Evolutionary conservation across 257 asterid species (phyloP), one percentile per base, ranked within the genome.

Genomic region (Ehretia macrophylla): DNA sequence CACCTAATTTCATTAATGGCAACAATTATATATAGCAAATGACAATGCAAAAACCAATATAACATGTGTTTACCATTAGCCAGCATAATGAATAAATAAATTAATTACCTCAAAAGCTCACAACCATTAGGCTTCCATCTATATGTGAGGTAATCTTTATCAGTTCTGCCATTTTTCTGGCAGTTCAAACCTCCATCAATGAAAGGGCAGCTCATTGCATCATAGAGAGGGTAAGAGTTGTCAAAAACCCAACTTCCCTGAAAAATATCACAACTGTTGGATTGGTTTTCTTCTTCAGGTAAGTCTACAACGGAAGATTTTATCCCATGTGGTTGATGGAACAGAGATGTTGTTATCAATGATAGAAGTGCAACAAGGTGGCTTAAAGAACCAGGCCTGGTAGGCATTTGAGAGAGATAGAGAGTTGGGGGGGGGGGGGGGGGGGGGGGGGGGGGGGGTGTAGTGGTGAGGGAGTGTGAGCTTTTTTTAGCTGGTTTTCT

Each of bases 121-220:
- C 96, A 88, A 20, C 9, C 62, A 40, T 62, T 51, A 14, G 96
- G 96, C 37, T 76, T 62, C 96, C 96, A 88, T 58, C 72, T 67
- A 56, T 64, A 76, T 14, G 72, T 64, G 37, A 72, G 75, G 62
- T 80, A 77, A 1, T 48, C 62, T 23, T 42, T 38, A 56, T 83
- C 84, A 17, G 68, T 55, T 52, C 87, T 83, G 22, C 90, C 87
- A 51, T 75, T 80, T 35, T 59, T 70, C 50, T 49, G 50, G 68
- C 90, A 83, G 35, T 80, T 71, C 56, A 83, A 80, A 12, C 61
- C 81, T 54, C 68, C 70, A 16, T 63, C 17, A 17, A 80, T 64
- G 50, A 80, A 76, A 2, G 90, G 90, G 17, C 90, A 83, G 6
- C 14, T 52, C 42, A 60, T 11, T 0, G 83, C 56, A 16, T 59